Evolutionary conservation across 305 asterid species (phyloP), one percentile per base, ranked within the genome.

Genomic region (Coffea humblotiana): DNA sequence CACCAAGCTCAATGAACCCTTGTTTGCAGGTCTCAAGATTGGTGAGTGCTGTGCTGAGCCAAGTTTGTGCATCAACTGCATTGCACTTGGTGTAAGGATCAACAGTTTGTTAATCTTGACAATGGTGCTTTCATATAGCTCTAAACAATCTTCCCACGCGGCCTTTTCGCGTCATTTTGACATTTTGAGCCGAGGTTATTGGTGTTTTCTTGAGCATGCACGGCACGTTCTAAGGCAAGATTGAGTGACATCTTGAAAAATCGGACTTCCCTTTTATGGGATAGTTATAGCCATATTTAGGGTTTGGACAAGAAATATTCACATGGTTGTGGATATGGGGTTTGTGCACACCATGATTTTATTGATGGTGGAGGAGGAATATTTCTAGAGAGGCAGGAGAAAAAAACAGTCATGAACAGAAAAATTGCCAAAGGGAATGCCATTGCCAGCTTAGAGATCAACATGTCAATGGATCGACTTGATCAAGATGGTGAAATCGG

Each of bases 31-130:
- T 95, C 68, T 90, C 93, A 9, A 93, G 85, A 68, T 92, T 90
- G 2, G 99, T 95, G 0, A 95, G 86, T 4, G 98, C 97, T 0
- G 99, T 72, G 85, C 98, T 95, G 8, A 95, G 85, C 99, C 97
- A 92, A 13, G 97, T 90, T 68, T 95, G 99, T 0, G 86, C 88
- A 61, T 95, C 98, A 29, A 29, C 61, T 0, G 86, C 48, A 0
- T 89, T 77, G 73, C 88, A 86, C 40, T 87, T 85, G 0, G 76
- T 71, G 79, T 49, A 32, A 0, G 92, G 92, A 77, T 89, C 91
- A 3, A 84, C 81, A 1, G 93, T 6, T 71, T 85, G 86, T 90
- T 91, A 86, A 96, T 76, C 6, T 79, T 82, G 0, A 21, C 84
- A 15, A 91, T 82, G 8, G 93, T 86, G 61, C 83, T 13, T 51